Evolutionary conservation across 2,329 filamentous ascomycete species (phyloP), one percentile per base, ranked within the genome.

Genomic region (Immersiporthe knoxdaviesiana): DNA sequence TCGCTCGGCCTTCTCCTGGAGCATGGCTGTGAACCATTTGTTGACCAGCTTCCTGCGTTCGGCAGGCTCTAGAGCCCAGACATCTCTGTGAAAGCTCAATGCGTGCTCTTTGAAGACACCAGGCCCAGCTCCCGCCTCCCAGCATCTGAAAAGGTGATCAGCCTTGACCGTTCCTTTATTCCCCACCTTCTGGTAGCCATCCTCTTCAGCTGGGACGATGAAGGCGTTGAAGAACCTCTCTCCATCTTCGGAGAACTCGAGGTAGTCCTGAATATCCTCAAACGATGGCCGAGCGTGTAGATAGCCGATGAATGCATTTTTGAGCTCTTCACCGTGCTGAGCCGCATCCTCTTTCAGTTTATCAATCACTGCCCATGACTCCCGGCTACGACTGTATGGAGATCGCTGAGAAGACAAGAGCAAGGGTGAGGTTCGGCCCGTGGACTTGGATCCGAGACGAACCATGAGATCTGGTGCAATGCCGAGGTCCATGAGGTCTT

Each of bases 361-460:
- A 1, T 84, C 70, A n/a, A 89, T 83, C 16, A 83, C 75, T 0
- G 64, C 5, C 80, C 81, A 84, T 1, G 79, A 76, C 2, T 73
- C 56, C 1, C n/a, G 41, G 7, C 74, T 78, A 3, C 79, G 76
- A n/a, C 70, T 77, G 65, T 78, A 81, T 1, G 50, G 73, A 0
- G 68, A 74, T 0, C 70, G 71, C 65, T 86, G 83, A 30, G 81
- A 78, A 0, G 75, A 80, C 0, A 91, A 75, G 2, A 76, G 81
- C 0, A 92, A 77, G 0, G 72, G 63, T 2, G 80, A 78, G 0
- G 88, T 92, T 4, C 77, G 76, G 0, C 74, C 35, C 0, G 84
- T 88, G 0, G 74, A 85, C 70, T 91, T 91, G 0, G 84, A 84
- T 0, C 91, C 91, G 0, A 93, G 80, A 0, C 91, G 84, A 0